Conservation (phyloP, 495 filamentous ascomycete genomes). For the Lasiosphaeria miniovina region DNA sequence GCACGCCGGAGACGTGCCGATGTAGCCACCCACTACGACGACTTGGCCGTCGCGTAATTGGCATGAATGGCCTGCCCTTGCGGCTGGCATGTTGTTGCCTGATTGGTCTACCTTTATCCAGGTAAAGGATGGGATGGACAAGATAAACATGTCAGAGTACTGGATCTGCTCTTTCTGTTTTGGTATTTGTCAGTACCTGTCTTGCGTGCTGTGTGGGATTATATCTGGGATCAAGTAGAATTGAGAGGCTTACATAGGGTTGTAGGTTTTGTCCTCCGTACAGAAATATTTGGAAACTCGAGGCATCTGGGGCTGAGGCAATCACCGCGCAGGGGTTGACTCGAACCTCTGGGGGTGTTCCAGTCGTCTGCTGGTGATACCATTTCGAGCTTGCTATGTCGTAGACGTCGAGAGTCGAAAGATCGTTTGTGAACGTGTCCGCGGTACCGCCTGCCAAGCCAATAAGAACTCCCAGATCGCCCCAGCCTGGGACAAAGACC, state of each 20-base stretch:
- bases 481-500: slow-evolving; percentile 71
- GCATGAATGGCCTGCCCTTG: slow-evolving; percentile 67
- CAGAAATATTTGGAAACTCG: slow-evolving; percentile 70
- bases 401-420: slow-evolving; percentile 72
- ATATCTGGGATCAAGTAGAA: not conserved
- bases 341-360: slow-evolving; percentile 58
- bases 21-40: slow-evolving; percentile 69
- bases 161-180: slow-evolving; percentile 47
- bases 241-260: slow-evolving; percentile 41
- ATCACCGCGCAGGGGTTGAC: slow-evolving; percentile 74
- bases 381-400: slow-evolving; percentile 73
- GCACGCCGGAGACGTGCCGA: slow-evolving; percentile 57
- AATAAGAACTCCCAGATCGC: slow-evolving; percentile 63
- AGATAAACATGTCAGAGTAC: slow-evolving; percentile 74
- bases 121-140: slow-evolving; percentile 70
- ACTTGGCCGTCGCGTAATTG: slow-evolving; percentile 68
- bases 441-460: slow-evolving; percentile 66
- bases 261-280: slow-evolving; percentile 71
- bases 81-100: slow-evolving; percentile 53
- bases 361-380: slow-evolving; percentile 71
- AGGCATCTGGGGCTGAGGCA: slow-evolving; percentile 66
- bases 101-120: slow-evolving; percentile 63
- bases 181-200: slow-evolving; percentile 5
- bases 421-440: slow-evolving; percentile 58
- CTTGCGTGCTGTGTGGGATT: too few species aligned